These are phyloP conservation scores for Paspalum notatum DNA, from an alignment of 176 grass and related monocot genomes.

Conservation along the genomic window DNA sequence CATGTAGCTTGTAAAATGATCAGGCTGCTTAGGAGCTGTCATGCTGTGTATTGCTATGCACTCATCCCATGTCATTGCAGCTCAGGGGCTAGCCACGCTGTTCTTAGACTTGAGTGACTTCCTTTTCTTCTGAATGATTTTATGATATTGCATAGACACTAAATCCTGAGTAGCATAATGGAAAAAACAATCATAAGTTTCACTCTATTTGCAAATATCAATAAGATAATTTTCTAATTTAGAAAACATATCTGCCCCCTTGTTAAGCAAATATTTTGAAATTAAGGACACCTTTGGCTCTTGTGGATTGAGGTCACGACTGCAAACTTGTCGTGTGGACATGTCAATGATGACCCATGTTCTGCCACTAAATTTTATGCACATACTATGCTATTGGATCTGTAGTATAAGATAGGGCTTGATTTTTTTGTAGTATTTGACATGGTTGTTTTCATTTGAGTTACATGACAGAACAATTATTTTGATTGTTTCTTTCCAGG, in stretches of 20 bases:
- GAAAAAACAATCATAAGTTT: background rate
- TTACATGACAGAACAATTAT: constrained; percentile 36
- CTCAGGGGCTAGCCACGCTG: background rate
- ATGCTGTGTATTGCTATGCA: background rate
- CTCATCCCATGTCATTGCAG: background rate
- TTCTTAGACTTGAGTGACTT: background rate
- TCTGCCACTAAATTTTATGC: background rate
- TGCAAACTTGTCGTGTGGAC: constrained; percentile 12
- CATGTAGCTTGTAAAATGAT: background rate
- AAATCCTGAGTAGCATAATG: background rate
- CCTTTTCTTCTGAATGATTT: background rate
- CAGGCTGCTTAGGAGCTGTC: background rate
- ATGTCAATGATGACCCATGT: background rate
- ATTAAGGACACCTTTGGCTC: background rate
- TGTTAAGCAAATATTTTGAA: background rate
- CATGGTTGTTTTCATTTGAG: constrained; percentile 7
- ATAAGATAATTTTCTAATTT: background rate
- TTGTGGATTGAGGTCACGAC: background rate
- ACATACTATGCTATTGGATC: background rate
- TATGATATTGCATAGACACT: constrained; percentile 4
- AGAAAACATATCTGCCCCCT: background rate
- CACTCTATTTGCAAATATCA: constrained; percentile 1
- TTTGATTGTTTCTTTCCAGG: constrained; percentile 55
- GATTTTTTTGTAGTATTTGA: constrained; percentile 34
- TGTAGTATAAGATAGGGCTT: background rate